Evolutionary conservation across 129 eudicot species (phyloP), one percentile per base, ranked within the genome.

Genomic region (Pittosporum tobira): DNA sequence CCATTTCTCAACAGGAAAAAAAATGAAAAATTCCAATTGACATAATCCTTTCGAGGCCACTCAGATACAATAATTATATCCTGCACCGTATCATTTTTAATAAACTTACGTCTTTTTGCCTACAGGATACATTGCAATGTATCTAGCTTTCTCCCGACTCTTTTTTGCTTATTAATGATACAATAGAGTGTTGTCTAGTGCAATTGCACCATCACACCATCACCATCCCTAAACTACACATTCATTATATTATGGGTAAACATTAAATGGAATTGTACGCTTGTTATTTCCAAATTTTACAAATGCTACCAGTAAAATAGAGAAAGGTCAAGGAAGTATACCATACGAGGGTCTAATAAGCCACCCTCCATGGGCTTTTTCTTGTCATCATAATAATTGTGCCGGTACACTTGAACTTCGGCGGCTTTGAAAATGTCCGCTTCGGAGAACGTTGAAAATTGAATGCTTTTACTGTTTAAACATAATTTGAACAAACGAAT

Each of bases 331-430:
- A 31, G 47, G n/a, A 56, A 64, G 30, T 30, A 10, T 71, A 88
- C 96, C 97, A 89, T 85, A 65, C 60, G 90, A 23, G 88, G 77
- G 62, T 89, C 97, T 67, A 89, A 73, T 59, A 89, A 73, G n/a
- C 97, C 95, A 58, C 71, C 45, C 5, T 70, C 58, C 34, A 73
- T 40, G 30, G 95, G 86, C 51, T 63, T 76, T 50, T 57, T 75
- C 46, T 42, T 46, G 19, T 57, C 57, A 21, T 85, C 86, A 42
- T 90, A 82, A 66, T 70, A 85, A 4, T 16, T 29, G 31, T 74
- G 86, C 1, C 31, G 57, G 20, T 36, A 73, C n/a, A 90, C 87
- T 66, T 89, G 81, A 42, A 82, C 78, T 73, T 79, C 95, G 4
- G 80, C 77, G 27, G 62, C 44, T 73, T 82, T 89, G 34, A 57